These are phyloP conservation scores for Alternaria sp. DNA, from an alignment of 2,329 filamentous ascomycete species.

Conservation along the genomic window DNA sequence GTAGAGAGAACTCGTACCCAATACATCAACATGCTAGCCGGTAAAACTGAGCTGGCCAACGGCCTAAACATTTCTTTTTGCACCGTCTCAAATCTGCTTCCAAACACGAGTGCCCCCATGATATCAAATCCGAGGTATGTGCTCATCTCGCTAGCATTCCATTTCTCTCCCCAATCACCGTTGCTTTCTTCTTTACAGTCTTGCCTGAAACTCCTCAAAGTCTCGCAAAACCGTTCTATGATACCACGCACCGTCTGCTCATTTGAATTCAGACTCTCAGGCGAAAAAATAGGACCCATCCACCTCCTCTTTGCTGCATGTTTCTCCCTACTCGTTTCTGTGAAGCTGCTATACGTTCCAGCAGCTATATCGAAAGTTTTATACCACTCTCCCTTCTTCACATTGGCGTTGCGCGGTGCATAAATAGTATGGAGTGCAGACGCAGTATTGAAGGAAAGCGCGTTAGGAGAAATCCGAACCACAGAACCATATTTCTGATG, in stretches of 20 bases:
- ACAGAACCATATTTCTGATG: constrained; percentile 38
- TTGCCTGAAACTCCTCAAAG: constrained; percentile 8
- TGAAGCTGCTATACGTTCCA: constrained; percentile 51
- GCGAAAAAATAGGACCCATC: constrained; percentile 53
- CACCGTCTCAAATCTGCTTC: constrained; percentile 48
- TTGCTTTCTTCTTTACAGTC: neutral
- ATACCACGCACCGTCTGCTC: constrained; percentile 51
- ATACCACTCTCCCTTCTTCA: constrained; percentile 58
- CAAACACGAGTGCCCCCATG: constrained; percentile 55
- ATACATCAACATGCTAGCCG: constrained; percentile 33
- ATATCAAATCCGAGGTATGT: constrained; percentile 57
- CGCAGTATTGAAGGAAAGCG: constrained; percentile 38
- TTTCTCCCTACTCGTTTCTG: constrained; percentile 49
- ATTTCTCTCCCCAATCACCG: constrained; percentile 47
- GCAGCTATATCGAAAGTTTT: constrained; percentile 53
- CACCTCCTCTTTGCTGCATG: constrained; percentile 55
- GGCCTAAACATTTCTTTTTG: constrained; percentile 40
- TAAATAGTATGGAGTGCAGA: constrained; percentile 37
- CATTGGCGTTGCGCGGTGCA: constrained; percentile 49
- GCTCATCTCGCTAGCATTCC: constrained; percentile 52
- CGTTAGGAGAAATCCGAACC: constrained; percentile 38
- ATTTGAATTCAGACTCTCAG: constrained; percentile 49
- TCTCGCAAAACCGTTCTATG: constrained; percentile 47
- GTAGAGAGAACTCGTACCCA: constrained; percentile 25
- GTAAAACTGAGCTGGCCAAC: constrained; percentile 29